Conservation (phyloP, 257 asterid species). For the Osmanthus fragrans region DNA sequence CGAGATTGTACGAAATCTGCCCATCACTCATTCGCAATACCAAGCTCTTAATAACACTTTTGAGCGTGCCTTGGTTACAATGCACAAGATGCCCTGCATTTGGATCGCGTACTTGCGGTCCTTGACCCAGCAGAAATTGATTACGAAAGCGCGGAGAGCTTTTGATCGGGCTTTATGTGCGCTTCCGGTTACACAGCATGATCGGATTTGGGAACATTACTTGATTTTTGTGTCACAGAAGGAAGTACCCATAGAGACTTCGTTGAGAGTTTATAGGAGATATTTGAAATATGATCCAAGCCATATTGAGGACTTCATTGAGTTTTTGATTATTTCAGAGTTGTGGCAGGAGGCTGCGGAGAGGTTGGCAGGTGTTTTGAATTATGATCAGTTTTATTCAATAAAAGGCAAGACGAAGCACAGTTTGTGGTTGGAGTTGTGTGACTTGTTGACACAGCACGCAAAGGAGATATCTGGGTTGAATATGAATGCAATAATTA, state of each 20-base stretch:
- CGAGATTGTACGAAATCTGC: constrained; percentile 68
- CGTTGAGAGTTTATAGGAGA: constrained; percentile 89
- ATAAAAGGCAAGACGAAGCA: constrained; percentile 93
- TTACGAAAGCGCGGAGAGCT: constrained; percentile 64
- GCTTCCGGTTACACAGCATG: constrained; percentile 92
- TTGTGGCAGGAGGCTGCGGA: constrained; percentile 93
- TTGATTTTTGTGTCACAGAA: constrained; percentile 76
- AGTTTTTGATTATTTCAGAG: constrained; percentile 78
- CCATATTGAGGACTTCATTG: constrained; percentile 93
- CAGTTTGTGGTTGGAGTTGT: constrained; percentile 86
- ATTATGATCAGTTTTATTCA: constrained; percentile 77
- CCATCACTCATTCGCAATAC: constrained; percentile 58
- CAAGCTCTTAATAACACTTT: constrained; percentile 83
- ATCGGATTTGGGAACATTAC: constrained; percentile 82
- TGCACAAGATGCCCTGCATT: constrained; percentile 98
- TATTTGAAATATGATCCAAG: constrained; percentile 93
- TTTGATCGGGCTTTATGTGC: constrained; percentile 93
- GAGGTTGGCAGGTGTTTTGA: constrained; percentile 88
- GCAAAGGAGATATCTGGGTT: constrained; percentile 76
- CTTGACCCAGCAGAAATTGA: constrained; percentile 68
- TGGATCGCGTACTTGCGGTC: constrained; percentile 82
- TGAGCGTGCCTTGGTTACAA: constrained; percentile 84
- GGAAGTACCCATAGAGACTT: constrained; percentile 91
- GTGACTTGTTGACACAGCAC: constrained; percentile 87
- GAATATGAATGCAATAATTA: constrained; percentile 93